Base-by-base conservation (phyloP, 1,139 yeast genomes). In the Magnusiomyces ingens region DNA sequence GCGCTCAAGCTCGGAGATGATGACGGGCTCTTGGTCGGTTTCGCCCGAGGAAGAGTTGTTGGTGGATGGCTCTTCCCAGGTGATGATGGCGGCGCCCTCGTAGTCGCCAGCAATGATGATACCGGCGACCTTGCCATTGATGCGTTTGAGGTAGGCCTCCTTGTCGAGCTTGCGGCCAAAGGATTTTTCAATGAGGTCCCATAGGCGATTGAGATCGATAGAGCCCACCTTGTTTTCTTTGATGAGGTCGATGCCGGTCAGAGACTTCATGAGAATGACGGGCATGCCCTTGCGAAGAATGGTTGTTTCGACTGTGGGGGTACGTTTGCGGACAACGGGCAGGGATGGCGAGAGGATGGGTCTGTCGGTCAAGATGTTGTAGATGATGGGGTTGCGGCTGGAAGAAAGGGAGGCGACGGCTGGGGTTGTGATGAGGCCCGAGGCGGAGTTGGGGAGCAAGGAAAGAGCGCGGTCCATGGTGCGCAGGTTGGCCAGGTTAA, bases 41-140 rank as follows among this genome's bases (percentile, higher is more conserved):
- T 60, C 67, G 59, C 60, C 61, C 0, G 65, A 59, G 5, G 49
- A 26, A n/a, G 46, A n/a, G 11, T 54, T 29, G 22, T 19, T 37
- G 18, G 10, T 38, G 32, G 21, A 35, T 38, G 35, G 68, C 58
- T 60, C 58, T 65, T 88, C 96, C 77, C 88, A 84, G 0, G 99
- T 93, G 40, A 93, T 78, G 11, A 93, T 84, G 0, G 98, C 98
- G 15, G 90, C 91, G 1, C 98, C 99, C 60, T 91, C 96, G 65
- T 93, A 93, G 65, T 93, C 95, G 0, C 98, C 99, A 3, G 93
- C 87, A 18, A 93, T 78, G 6, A 93, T 82, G 13, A 93, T 68
- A 0, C 88, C 85, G 0, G 96, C 93, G 6, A 93, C 74, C 2
- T 75, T 73, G 1, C 81, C 75, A 57, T 83, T 77, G 38, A 93